phyloP scores from a whole-genome alignment of 2,329 filamentous ascomycete genomes.

The Lasiodiplodia theobromae region DNA sequence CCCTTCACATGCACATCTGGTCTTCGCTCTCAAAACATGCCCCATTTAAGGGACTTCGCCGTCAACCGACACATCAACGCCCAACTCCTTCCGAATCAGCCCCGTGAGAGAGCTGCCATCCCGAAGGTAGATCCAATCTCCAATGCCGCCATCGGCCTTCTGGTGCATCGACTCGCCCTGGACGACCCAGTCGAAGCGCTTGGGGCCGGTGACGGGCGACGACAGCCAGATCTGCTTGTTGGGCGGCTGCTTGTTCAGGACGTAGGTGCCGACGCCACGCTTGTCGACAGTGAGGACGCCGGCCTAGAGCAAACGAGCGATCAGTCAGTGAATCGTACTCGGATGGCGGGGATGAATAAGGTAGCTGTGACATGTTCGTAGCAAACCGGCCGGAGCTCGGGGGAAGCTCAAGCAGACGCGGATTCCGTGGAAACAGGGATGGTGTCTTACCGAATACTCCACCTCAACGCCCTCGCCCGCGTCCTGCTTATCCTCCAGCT shows the following conservation, averaged over 20 bases:
- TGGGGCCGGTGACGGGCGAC: slow-evolving; percentile 88
- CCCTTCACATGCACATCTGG: slow-evolving; percentile 19
- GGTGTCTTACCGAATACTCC: slow-evolving; percentile 77
- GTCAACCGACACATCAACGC: slow-evolving; percentile 59
- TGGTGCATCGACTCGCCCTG: slow-evolving; percentile 74
- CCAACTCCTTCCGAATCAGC: slow-evolving; percentile 78
- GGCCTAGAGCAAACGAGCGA: slow-evolving; percentile 60
- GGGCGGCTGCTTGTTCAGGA: slow-evolving; percentile 97
- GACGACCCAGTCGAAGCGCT: slow-evolving; percentile 90
- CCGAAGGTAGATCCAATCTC: slow-evolving; percentile 86
- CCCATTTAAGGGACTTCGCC: slow-evolving; percentile 32
- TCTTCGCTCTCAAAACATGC: not conserved
- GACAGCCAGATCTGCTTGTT: slow-evolving; percentile 98
- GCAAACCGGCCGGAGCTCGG: not conserved
- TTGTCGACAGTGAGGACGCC: slow-evolving; percentile 83
- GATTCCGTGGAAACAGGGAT: not conserved
- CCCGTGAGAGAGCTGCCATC: slow-evolving; percentile 79
- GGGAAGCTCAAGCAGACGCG: not conserved
- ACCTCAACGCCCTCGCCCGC: slow-evolving; percentile 78
- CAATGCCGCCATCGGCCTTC: slow-evolving; percentile 77
- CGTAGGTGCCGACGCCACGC: slow-evolving; percentile 77
- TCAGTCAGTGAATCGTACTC: not conserved
- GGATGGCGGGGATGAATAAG: not conserved
- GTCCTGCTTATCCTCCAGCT: slow-evolving; percentile 79
- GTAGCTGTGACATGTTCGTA: not conserved